Conservation (phyloP, 371 early-diverging fungal genomes). For the Saksenaea vasiformis region DNA sequence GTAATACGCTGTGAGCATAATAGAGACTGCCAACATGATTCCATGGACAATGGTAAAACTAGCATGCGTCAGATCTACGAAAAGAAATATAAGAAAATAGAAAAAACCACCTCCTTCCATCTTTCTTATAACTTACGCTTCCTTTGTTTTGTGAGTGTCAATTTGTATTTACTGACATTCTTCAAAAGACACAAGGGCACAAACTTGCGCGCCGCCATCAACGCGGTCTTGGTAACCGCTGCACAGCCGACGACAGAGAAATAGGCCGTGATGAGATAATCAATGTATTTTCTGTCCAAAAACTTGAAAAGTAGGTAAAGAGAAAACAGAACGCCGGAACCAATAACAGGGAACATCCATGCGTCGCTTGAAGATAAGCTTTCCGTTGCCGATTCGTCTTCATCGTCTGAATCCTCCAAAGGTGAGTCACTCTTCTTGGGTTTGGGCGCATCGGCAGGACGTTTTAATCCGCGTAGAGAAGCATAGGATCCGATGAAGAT, state of each 20-base stretch:
- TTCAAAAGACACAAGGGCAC: constrained; percentile 53
- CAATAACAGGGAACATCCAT: constrained; percentile 91
- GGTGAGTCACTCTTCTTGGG: constrained; percentile 30
- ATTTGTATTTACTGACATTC: constrained; percentile 65
- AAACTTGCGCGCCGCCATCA: constrained; percentile 53
- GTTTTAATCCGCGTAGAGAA: constrained; percentile 74
- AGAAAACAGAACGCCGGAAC: constrained; percentile 81
- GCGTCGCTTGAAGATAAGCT: constrained; percentile 88
- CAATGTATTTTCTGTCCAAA: constrained; percentile 84
- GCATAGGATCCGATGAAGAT: constrained; percentile 87
- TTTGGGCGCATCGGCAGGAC: constrained; percentile 50
- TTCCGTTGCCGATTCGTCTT: constrained; percentile 71
- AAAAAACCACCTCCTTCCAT: not conserved
- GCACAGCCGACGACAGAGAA: constrained; percentile 83
- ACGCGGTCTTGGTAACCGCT: constrained; percentile 70
- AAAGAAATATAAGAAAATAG: not conserved
- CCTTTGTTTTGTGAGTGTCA: constrained; percentile 69
- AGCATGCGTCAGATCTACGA: constrained; percentile 58
- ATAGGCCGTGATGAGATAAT: constrained; percentile 84
- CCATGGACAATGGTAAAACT: constrained; percentile 81
- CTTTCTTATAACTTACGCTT: constrained; percentile 55
- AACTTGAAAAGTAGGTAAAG: constrained; percentile 87
- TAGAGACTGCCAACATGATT: constrained; percentile 55
- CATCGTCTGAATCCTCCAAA: constrained; percentile 51
- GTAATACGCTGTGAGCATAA: constrained; percentile 75